A percentile compares a stretch with the other conserved stretches of the same genome.
These are phyloP conservation scores for Turritis glabra DNA, from an alignment of 345 rosid species.

Conservation along the genomic window DNA sequence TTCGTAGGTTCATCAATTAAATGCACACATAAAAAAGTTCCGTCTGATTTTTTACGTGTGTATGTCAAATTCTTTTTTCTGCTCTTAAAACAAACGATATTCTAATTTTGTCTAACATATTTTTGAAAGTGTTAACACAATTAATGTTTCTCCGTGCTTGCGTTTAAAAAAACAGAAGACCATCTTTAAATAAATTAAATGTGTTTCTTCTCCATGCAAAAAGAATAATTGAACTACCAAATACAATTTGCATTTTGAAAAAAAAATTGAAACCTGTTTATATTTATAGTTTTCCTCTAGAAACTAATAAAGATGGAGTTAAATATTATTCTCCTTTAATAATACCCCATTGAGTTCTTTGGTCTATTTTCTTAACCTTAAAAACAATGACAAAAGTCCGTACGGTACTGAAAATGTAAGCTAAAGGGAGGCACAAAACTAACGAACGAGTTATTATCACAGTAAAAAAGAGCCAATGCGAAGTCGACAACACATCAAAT, in stretches of 20 bases:
- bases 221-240: neutral
- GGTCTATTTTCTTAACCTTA: conserved; percentile 21
- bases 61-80: neutral
- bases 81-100: neutral
- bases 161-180: neutral
- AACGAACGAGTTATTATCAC: conserved; percentile 24
- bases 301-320: neutral
- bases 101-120: neutral
- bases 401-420: conserved; percentile 39
- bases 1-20: neutral
- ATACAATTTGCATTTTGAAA: neutral
- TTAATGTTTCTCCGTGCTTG: neutral
- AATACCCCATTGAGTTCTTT: neutral
- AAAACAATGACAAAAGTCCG: conserved; percentile 15
- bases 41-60: neutral
- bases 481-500: conserved; percentile 31
- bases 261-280: neutral
- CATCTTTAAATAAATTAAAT: neutral
- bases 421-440: conserved; percentile 1
- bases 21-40: neutral
- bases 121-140: neutral
- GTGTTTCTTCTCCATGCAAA: neutral
- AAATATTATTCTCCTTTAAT: neutral
- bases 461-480: conserved; percentile 11
- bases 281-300: neutral